These are phyloP conservation scores for Lactifluus subvellereus DNA, from an alignment of 768 basidiomycete species.

Conservation along the genomic window DNA sequence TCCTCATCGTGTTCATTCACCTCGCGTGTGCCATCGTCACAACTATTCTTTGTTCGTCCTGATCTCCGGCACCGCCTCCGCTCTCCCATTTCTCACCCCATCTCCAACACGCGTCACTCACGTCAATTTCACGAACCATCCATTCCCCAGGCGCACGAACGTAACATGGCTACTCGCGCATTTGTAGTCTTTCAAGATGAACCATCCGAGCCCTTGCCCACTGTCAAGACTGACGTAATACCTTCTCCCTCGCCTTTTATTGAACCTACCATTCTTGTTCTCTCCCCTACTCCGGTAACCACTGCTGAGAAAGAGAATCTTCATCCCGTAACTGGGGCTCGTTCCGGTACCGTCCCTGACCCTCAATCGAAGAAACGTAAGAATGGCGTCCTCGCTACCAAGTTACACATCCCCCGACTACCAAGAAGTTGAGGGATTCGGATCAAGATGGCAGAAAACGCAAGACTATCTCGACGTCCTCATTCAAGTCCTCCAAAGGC, in stretches of 20 bases:
- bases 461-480: conserved; percentile 36
- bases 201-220: conserved; percentile 35
- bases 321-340: conserved; percentile 67
- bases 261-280: conserved; percentile 27
- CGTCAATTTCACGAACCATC: conserved; percentile 20
- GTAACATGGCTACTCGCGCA: conserved; percentile 47
- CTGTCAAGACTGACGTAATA: conserved; percentile 29
- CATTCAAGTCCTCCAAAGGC: conserved; percentile 19
- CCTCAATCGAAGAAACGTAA: conserved; percentile 57
- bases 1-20: conserved; percentile 19
- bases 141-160: conserved; percentile 16
- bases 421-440: conserved; percentile 42
- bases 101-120: conserved; percentile 15
- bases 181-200: conserved; percentile 64
- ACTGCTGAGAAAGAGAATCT: conserved; percentile 68
- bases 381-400: conserved; percentile 50
- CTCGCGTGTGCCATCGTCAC: conserved; percentile 17
- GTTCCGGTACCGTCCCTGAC: conserved; percentile 37
- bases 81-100: conserved; percentile 6
- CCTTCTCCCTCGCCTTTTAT: conserved; percentile 29
- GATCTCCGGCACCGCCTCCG: conserved; percentile 20
- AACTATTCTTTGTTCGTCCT: conserved; percentile 5
- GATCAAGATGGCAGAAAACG: conserved; percentile 55
- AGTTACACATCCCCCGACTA: conserved; percentile 37
- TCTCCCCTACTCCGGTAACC: conserved; percentile 28